Evolutionary conservation across 345 rosid species (phyloP).

Genomic region (Ceriops decandra): DNA sequence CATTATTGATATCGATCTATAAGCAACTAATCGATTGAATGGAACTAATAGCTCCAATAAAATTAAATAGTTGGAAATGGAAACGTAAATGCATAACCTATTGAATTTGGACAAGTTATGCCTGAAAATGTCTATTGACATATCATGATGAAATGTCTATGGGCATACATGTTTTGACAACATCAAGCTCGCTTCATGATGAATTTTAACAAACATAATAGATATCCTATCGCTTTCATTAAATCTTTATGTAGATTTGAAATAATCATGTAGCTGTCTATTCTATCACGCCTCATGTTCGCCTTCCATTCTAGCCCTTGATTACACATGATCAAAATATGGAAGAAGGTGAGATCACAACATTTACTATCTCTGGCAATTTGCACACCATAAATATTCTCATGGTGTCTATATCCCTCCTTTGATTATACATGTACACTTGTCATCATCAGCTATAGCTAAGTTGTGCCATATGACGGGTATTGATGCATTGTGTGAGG

Average conservation of each 20-base stretch:
- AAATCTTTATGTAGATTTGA: neutral
- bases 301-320: neutral
- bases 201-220: neutral
- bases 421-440: neutral
- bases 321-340: neutral
- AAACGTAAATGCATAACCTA: too few relatives aligned
- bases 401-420: neutral
- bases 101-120: too few relatives aligned
- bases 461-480: neutral
- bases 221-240: neutral
- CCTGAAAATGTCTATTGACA: too few relatives aligned
- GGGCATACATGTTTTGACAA: too few relatives aligned
- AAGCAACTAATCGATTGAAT: neutral
- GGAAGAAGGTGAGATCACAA: neutral
- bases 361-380: constrained; percentile 1
- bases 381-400: neutral
- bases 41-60: neutral
- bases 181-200: neutral
- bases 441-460: neutral
- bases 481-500: too few relatives aligned
- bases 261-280: neutral
- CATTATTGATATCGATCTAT: neutral
- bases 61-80: neutral
- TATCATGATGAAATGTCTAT: too few relatives aligned
- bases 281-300: neutral